Evolutionary conservation across 1,284 basidiomycete species (phyloP).

Genomic region (Cutaneotrichosporon dermatis): DNA sequence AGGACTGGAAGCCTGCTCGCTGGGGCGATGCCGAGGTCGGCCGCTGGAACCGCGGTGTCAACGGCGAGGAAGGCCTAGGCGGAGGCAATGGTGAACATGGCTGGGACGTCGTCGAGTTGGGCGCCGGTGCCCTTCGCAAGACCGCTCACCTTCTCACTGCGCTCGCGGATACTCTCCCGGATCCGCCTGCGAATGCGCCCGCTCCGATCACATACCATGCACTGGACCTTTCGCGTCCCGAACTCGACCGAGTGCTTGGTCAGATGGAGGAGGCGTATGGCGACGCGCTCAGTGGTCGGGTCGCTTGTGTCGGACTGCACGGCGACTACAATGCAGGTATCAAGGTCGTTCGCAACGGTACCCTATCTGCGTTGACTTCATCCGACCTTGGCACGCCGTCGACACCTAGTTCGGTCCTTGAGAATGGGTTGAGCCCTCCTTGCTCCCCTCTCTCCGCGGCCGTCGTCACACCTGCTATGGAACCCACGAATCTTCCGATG

Average conservation of each 20-base stretch:
- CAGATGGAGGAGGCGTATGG: slow-evolving; percentile 67
- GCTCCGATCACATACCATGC: slow-evolving; percentile 81
- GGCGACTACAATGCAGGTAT: slow-evolving; percentile 82
- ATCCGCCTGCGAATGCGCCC: slow-evolving; percentile 23
- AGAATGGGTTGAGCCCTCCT: neutral
- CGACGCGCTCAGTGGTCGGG: slow-evolving; percentile 61
- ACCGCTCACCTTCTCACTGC: slow-evolving; percentile 80
- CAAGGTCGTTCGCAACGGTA: slow-evolving; percentile 52
- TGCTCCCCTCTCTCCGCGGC: slow-evolving; percentile 18
- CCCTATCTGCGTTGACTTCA: slow-evolving; percentile 33
- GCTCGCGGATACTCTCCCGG: slow-evolving; percentile 56
- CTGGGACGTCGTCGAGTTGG: slow-evolving; percentile 70
- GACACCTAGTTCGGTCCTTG: neutral
- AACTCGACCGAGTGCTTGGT: slow-evolving; percentile 74
- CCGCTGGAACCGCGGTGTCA: slow-evolving; percentile 62
- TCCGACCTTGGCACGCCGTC: slow-evolving; percentile 1
- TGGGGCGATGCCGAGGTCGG: slow-evolving; percentile 65
- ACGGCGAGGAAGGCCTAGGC: slow-evolving; percentile 52
- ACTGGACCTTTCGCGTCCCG: slow-evolving; percentile 82
- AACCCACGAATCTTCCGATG: slow-evolving; percentile 19
- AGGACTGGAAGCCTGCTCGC: slow-evolving; percentile 44
- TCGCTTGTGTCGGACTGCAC: slow-evolving; percentile 74
- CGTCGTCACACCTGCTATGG: slow-evolving; percentile 23
- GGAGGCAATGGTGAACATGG: slow-evolving; percentile 44
- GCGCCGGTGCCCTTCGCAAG: slow-evolving; percentile 83